These are phyloP conservation scores for Colletotrichum horii DNA, from an alignment of 2,329 filamentous ascomycete species.

Conservation along the genomic window DNA sequence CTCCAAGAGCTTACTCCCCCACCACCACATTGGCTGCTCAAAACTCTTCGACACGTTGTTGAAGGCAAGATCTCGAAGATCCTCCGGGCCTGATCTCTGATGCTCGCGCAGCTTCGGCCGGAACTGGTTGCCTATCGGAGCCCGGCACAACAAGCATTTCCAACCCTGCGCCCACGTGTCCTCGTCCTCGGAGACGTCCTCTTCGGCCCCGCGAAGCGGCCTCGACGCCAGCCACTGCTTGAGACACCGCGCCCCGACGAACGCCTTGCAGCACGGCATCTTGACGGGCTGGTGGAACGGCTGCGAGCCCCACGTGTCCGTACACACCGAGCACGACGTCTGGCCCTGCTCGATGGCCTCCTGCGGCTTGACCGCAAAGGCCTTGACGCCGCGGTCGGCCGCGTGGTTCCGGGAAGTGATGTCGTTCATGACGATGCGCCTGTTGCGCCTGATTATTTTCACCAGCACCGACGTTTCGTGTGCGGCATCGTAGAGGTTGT, in stretches of 20 bases:
- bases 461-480: neutral
- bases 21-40: neutral
- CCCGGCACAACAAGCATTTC: neutral
- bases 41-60: neutral
- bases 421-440: neutral
- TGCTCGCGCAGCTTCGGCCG: neutral
- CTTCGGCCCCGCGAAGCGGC: neutral
- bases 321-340: neutral
- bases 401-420: neutral
- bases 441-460: neutral
- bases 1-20: neutral
- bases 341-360: neutral
- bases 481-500: neutral
- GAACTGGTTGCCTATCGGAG: neutral
- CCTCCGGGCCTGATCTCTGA: neutral
- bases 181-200: neutral
- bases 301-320: neutral
- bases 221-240: neutral
- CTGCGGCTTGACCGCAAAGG: neutral
- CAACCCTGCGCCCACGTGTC: neutral
- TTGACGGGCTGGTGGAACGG: slow-evolving; percentile 5
- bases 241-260: slow-evolving; percentile 4
- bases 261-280: slow-evolving; percentile 4
- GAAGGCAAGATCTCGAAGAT: neutral
- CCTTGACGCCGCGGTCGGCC: neutral